Evolutionary conservation across 225 moss, liverwort and hornwort species (phyloP), one percentile per base, ranked within the genome.

Genomic region (Ulota crispa): DNA sequence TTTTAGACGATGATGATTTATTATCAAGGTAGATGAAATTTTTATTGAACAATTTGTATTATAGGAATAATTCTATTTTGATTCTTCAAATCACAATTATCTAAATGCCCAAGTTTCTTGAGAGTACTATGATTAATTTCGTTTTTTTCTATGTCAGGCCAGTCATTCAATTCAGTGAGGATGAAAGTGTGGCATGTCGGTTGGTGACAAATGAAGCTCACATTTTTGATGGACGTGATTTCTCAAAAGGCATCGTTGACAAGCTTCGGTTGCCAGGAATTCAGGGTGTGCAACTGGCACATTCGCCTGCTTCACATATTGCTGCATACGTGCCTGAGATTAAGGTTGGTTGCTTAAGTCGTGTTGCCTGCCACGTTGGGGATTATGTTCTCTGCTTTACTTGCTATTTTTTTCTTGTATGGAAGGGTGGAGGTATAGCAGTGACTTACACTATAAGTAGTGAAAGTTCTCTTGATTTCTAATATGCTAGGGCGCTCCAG

Each of bases 141-240:
- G 0, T 85, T 81, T 63, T 77, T 82, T 78, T 78, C 77, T 82
- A 10, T 78, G 77, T 83, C 88, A 99, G 99, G 96, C 96, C 99
- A 92, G 89, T 90, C 53, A 88, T 99, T 88, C 99, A 99, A 87
- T 96, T 99, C 88, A 92, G 94, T 84, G 96, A 94, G 28, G 96
- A 99, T 90, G 99, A 99, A 84, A 92, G 85, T 59, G 88, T 96
- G 67, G 96, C 93, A 71, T 94, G 94, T 81, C 96, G 92, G 31
- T 69, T 99, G 84, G 96, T 96, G 78, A 94, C 99, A 36, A 99
- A 94, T 79, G 99, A 96, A 92, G 94, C 91, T 23, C 99, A 99
- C 60, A 59, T 99, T 41, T 99, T 96, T 82, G 94, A 94, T 90
- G 99, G 99, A 68, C 86, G 63, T 68, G 89, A 99, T 78, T 93